Evolutionary conservation across 352 stramenopile species (phyloP).

Genomic region (Phytophthora cryptogea): DNA sequence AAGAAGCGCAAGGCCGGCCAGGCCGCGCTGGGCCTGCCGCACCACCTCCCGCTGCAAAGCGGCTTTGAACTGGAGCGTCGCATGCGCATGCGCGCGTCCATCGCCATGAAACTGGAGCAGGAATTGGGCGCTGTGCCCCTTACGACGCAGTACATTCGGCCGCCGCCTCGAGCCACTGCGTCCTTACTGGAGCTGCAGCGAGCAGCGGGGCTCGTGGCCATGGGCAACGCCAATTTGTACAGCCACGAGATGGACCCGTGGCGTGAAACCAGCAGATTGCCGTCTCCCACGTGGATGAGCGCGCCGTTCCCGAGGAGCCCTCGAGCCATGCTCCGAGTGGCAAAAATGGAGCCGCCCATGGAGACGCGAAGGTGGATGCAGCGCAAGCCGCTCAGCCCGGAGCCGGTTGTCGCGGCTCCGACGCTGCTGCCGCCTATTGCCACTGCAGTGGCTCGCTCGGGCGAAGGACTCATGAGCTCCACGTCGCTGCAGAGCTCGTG

Average conservation of each 20-base stretch:
- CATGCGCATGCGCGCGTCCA: conserved; percentile 42
- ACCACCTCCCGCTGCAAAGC: conserved; percentile 29
- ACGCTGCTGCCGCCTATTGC: conserved; percentile 42
- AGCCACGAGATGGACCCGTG: conserved; percentile 28
- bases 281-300: conserved; percentile 28
- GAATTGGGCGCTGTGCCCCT: conserved; percentile 33
- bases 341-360: conserved; percentile 32
- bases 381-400: conserved; percentile 15
- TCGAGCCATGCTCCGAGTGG: conserved; percentile 44
- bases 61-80: conserved; percentile 36
- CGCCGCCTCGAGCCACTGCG: conserved; percentile 10
- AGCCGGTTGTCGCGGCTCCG: conserved; percentile 1
- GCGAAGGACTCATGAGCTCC: conserved; percentile 33
- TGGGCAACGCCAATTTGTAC: conserved; percentile 15
- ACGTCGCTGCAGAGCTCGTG: conserved; percentile 27
- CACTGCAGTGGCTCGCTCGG: conserved; percentile 38
- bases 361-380: conserved; percentile 25
- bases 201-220: conserved; percentile 26
- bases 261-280: conserved; percentile 20
- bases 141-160: conserved; percentile 41
- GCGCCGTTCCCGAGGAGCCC: conserved; percentile 38
- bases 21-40: conserved; percentile 32
- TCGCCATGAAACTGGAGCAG: conserved; percentile 43
- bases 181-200: conserved; percentile 36
- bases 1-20: conserved; percentile 70